Evolutionary conservation across 73 alveolate genomes (phyloP).

Genomic region (Paramecium octaurelia): DNA sequence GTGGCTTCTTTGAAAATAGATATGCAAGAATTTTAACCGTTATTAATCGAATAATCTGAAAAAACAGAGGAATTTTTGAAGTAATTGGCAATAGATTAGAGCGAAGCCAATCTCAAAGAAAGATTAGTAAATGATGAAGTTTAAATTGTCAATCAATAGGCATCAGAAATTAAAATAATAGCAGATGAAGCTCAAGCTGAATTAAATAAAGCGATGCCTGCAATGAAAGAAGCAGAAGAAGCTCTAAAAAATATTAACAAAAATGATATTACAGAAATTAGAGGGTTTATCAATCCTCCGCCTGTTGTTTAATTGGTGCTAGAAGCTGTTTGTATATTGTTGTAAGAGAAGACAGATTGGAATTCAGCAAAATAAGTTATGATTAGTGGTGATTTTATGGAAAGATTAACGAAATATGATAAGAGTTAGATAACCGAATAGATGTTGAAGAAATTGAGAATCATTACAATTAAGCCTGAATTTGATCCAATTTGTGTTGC

Average conservation of each 20-base stretch:
- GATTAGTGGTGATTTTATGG: conserved; percentile 68
- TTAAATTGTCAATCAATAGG: conserved; percentile 78
- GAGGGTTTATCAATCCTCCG: conserved; percentile 74
- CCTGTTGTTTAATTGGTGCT: conserved; percentile 73
- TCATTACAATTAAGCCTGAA: conserved; percentile 67
- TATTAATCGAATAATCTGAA: conserved; percentile 67
- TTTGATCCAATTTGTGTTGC: conserved; percentile 73
- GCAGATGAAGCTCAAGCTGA: conserved; percentile 89
- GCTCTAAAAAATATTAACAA: conserved; percentile 93
- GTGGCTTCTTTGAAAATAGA: conserved; percentile 75
- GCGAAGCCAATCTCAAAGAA: conserved; percentile 73
- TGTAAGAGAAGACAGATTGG: conserved; percentile 74
- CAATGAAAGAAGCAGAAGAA: conserved; percentile 94
- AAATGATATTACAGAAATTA: conserved; percentile 83
- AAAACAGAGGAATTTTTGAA: conserved; percentile 59
- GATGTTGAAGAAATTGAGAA: conserved; percentile 68
- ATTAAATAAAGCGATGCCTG: conserved; percentile 96
- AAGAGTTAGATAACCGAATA: conserved; percentile 66
- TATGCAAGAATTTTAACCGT: conserved; percentile 74
- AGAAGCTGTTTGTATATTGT: conserved; percentile 74
- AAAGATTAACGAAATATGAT: conserved; percentile 70
- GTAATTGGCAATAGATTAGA: conserved; percentile 69
- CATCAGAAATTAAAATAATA: conserved; percentile 78
- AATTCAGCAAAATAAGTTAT: conserved; percentile 55
- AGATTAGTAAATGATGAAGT: conserved; percentile 77